Conservation (phyloP, 2,329 filamentous ascomycete genomes). For the Phaeoacremonium minimum region DNA sequence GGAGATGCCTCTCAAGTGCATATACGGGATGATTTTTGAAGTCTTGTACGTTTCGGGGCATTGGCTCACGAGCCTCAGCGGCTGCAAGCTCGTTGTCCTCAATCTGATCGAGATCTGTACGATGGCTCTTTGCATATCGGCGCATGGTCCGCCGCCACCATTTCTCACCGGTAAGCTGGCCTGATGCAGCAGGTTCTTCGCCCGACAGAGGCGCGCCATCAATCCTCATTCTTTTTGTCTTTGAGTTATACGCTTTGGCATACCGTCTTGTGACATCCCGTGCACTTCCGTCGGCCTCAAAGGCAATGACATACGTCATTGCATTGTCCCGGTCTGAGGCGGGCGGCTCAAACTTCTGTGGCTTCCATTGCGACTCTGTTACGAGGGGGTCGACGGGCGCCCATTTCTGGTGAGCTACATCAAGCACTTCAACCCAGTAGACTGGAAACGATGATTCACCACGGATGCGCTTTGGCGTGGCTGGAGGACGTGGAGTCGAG, state of each 20-base stretch:
- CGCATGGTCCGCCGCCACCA: slow-evolving; percentile 53
- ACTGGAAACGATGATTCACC: slow-evolving; percentile 79
- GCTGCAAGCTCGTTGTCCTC: slow-evolving; percentile 74
- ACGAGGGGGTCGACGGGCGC: slow-evolving; percentile 81
- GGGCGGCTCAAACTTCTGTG: slow-evolving; percentile 76
- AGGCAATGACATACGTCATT: slow-evolving; percentile 80
- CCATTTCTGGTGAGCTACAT: slow-evolving; percentile 86
- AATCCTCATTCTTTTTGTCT: slow-evolving; percentile 77
- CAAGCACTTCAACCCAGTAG: slow-evolving; percentile 93
- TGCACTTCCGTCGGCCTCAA: slow-evolving; percentile 73
- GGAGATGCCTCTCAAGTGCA: slow-evolving; percentile 80
- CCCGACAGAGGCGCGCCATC: slow-evolving; percentile 50
- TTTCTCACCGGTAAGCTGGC: slow-evolving; percentile 9
- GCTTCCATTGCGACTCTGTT: slow-evolving; percentile 72
- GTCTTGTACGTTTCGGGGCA: slow-evolving; percentile 81
- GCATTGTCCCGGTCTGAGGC: slow-evolving; percentile 70
- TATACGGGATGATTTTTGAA: slow-evolving; percentile 84
- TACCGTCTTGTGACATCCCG: slow-evolving; percentile 88
- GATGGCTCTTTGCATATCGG: slow-evolving; percentile 35
- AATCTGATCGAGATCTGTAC: slow-evolving; percentile 71
- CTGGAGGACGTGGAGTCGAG: slow-evolving; percentile 25
- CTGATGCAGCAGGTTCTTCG: slow-evolving; percentile 21
- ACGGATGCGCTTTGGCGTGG: slow-evolving; percentile 39
- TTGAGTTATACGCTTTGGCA: slow-evolving; percentile 82
- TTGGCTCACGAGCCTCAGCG: slow-evolving; percentile 70